Base-by-base conservation (phyloP, 1,284 basidiomycete species). In the Cutaneotrichosporon curvatum region DNA sequence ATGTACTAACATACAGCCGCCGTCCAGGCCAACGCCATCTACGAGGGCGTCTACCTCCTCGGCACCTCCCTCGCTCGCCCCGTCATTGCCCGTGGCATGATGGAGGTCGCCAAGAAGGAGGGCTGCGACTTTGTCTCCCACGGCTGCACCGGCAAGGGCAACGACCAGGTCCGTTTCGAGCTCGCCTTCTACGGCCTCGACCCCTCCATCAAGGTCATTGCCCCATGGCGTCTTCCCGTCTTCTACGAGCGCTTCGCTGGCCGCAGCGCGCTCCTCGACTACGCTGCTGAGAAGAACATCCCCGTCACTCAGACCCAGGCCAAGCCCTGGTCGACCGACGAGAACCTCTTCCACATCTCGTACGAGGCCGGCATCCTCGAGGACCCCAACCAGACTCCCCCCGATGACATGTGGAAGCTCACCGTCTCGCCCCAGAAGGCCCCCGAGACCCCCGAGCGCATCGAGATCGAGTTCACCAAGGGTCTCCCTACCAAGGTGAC, bases 361-460 rank as follows among this genome's bases (percentile, higher is more conserved):
- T 98, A 97, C 76, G 94, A 99, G 74, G 94, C 94, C 25, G 94
- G 94, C 48, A 97, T 98, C 70, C 83, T 98, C 56, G 95, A 99
- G 72, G 87, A 98, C 71, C 94, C 94, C 59, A 81, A 95, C 78
- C 84, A 78, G 55, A 97, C 91, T 9, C 94, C 95, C 47, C 94
- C 94, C 23, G 73, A 74, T n/a, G 94, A 98, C 77, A 99, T 99
- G 94, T 99, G 95, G 94, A 97, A 96, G 74, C 82, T 98, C 59
- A 97, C 90, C 55, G 78, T 79, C 55, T 79, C 85, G 28, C 85
- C 89, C 44, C 83, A 90, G 65, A 73, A 83, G 47, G 90, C 94
- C 4, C 91, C 94, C 15, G 73, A 78, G 37, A 78, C 77, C 6
- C 86, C 91, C 25, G 88, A 97, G 67, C 79, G 78, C 40, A 81